Percentiles rank a stretch among this genome's conserved stretches.
Evolutionary conservation across 345 rosid genomes (phyloP).

Genomic region (Turritis glabra): DNA sequence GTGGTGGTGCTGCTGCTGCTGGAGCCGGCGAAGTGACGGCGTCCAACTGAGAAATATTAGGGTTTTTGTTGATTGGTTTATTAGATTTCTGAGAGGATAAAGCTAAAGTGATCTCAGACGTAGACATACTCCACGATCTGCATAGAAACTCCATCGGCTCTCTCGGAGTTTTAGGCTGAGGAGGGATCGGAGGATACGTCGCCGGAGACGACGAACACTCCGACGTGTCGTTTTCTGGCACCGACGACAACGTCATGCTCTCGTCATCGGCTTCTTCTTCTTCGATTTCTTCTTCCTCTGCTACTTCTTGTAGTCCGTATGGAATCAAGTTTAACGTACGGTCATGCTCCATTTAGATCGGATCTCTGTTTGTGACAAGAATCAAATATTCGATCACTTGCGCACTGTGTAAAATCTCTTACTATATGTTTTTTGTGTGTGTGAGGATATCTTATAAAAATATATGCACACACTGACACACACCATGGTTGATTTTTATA

Average conservation of each 20-base stretch:
- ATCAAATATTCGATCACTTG: conserved; percentile 17
- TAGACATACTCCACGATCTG: conserved; percentile 92
- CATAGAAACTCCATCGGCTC: conserved; percentile 95
- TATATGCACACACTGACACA: conserved; percentile 21
- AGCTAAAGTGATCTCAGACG: conserved; percentile 85
- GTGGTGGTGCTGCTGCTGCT: conserved; percentile 3
- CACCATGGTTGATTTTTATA: conserved; percentile 5
- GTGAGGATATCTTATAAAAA: conserved; percentile 10
- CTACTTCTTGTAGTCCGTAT: conserved; percentile 33
- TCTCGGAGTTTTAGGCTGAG: conserved; percentile 72
- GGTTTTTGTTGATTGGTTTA: conserved; percentile 20
- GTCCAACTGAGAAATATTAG: conserved; percentile 1
- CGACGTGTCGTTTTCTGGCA: conserved; percentile 20
- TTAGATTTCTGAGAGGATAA: conserved; percentile 46
- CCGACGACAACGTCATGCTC: conserved; percentile 15
- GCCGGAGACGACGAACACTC: conserved; percentile 26
- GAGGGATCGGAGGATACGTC: conserved; percentile 35
- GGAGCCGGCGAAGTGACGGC: background rate
- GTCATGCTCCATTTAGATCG: conserved; percentile 26
- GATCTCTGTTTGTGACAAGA: background rate
- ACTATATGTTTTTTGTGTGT: conserved; percentile 3
- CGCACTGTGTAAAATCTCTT: background rate
- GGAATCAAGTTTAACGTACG: conserved; percentile 24
- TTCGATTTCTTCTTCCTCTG: conserved; percentile 32
- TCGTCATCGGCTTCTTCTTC: conserved; percentile 29